Conservation (phyloP, 345 rosid genomes). For the Rubroshorea leprosula region DNA sequence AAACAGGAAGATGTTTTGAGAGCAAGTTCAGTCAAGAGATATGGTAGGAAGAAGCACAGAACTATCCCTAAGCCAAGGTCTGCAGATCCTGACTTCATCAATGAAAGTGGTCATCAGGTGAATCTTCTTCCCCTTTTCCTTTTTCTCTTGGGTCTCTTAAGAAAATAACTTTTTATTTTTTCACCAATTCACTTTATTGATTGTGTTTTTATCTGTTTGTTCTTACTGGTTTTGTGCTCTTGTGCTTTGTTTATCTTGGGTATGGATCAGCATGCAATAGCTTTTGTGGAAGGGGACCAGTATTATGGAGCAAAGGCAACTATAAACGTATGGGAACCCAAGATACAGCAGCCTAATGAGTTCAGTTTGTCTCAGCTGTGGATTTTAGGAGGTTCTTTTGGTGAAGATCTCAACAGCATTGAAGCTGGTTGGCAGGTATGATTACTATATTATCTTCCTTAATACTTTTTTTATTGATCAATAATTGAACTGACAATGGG, state of each 20-base stretch:
- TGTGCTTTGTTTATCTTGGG: slow-evolving; percentile 16
- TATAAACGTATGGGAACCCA: slow-evolving; percentile 97
- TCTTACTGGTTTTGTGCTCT: slow-evolving; percentile 11
- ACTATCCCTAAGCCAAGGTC: slow-evolving; percentile 79
- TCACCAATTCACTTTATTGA: slow-evolving; percentile 2
- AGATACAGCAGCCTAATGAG: slow-evolving; percentile 86
- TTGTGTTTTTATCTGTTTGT: slow-evolving; percentile 8
- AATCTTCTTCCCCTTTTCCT: slow-evolving; percentile 5
- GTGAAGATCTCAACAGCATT: slow-evolving; percentile 96
- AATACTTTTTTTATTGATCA: not conserved
- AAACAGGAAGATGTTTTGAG: slow-evolving; percentile 80
- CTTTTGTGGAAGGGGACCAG: slow-evolving; percentile 85
- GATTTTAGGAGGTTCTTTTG: slow-evolving; percentile 95
- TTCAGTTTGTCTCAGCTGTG: slow-evolving; percentile 97
- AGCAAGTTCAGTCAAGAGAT: slow-evolving; percentile 92
- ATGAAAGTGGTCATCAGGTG: slow-evolving; percentile 95
- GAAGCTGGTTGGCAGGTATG: slow-evolving; percentile 99
- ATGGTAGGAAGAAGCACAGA: slow-evolving; percentile 83
- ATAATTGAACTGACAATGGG: slow-evolving; percentile 1
- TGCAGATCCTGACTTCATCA: slow-evolving; percentile 79
- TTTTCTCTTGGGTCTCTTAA: not conserved
- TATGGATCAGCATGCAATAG: slow-evolving; percentile 79
- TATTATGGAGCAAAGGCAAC: slow-evolving; percentile 95
- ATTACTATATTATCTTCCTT: not conserved
- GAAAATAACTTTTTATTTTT: slow-evolving; percentile 1